Conservation (phyloP, 305 asterid genomes). For the Rubia occidens region DNA sequence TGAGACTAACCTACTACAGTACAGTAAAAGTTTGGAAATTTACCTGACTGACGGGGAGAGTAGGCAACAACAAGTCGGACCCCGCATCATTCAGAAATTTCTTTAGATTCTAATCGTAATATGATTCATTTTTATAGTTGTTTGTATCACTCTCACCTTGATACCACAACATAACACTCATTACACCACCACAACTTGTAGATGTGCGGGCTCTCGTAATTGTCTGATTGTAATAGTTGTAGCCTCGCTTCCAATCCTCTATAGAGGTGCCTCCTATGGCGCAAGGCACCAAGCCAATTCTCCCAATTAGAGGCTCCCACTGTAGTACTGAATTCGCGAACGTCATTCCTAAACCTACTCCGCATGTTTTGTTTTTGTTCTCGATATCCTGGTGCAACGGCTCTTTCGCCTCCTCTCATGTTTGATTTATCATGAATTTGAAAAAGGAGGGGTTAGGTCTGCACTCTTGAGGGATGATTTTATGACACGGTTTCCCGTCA, state of each 20-base stretch:
- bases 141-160: conserved; percentile 62
- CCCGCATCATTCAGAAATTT: too few relatives aligned
- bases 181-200: conserved; percentile 29
- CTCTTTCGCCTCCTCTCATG: background rate
- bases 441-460: background rate
- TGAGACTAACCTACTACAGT: too few relatives aligned
- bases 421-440: background rate
- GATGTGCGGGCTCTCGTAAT: conserved; percentile 20
- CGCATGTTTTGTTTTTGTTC: background rate
- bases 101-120: too few relatives aligned
- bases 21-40: too few relatives aligned
- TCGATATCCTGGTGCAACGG: background rate
- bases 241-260: conserved; percentile 7
- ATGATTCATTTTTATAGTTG: too few relatives aligned
- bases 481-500: background rate
- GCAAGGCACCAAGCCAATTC: conserved; percentile 5
- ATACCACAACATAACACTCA: conserved; percentile 52
- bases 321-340: background rate
- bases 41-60: too few relatives aligned
- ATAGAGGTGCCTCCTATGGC: background rate
- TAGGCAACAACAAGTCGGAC: too few relatives aligned
- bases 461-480: background rate
- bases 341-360: conserved; percentile 14
- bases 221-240: background rate
- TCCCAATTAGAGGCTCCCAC: conserved; percentile 20